Evolutionary conservation across 768 basidiomycete genomes (phyloP), one percentile per base, ranked within the genome.

Genomic region (Pulveroboletus sp.): DNA sequence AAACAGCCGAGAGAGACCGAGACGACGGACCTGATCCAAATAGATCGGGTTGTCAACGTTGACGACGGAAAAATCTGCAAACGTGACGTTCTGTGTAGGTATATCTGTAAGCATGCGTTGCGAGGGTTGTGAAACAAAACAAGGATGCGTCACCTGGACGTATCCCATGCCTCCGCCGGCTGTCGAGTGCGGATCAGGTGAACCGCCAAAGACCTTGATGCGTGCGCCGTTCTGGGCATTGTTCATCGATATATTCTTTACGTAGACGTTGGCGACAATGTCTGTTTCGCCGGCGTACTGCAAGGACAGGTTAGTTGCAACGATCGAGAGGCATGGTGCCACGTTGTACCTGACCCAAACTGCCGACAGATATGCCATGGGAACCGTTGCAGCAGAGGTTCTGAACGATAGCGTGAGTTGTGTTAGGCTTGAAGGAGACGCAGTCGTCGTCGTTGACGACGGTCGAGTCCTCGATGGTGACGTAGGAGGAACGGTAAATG

Each of bases 201-300:
- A 70, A 0, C 75, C 77, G 5, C 73, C 74, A 51, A 76, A 79
- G 5, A 73, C 73, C 60, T 79, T 79, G 67, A 78, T 77, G n/a
- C 75, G 70, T 0, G 75, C 76, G 2, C 76, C 77, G 49, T 78
- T 76, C 54, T 75, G 63, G 3, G 74, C 72, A 38, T 77, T 73
- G 22, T 67, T 54, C 72, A 77, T 76, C 20, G 67, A 64, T 30
- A 78, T 62, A 48, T 77, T 73, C 23, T 63, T 60, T 30, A 70
- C 73, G 22, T 59, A 66, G 42, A 78, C 63, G 58, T 78, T 73
- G 22, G 69, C 69, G 24, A 76, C 74, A 41, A 77, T 74, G 37
- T 77, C 75, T 20, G 62, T 68, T 50, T 65, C 63, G 6, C 69
- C 65, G 2, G 72, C 65, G 44, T 69, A 73, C 69, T 73, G 17